These are phyloP conservation scores for Domatiomyces catenatus DNA, from an alignment of 2,329 filamentous ascomycete genomes.

Conservation along the genomic window DNA sequence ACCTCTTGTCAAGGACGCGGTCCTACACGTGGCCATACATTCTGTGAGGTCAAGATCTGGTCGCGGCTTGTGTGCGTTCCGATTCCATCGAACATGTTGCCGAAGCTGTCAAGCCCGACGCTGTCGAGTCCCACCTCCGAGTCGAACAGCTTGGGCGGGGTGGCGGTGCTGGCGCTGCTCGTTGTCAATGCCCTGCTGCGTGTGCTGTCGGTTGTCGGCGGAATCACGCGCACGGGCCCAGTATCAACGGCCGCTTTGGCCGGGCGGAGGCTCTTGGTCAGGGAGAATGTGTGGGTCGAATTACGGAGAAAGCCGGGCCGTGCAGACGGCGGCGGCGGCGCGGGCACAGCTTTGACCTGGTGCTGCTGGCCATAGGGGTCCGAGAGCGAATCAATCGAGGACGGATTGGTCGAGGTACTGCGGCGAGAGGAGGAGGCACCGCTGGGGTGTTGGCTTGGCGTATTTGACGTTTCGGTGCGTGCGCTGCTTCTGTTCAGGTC, in stretches of 20 bases:
- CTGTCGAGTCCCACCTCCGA: constrained; percentile 27
- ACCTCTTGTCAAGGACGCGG: neutral
- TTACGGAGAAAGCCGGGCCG: constrained; percentile 27
- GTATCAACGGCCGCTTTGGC: constrained; percentile 19
- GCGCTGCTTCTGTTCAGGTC: constrained; percentile 29
- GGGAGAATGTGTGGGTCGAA: constrained; percentile 39
- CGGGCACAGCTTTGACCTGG: constrained; percentile 27
- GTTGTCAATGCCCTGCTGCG: constrained; percentile 35
- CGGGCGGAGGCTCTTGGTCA: constrained; percentile 27
- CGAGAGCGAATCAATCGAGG: constrained; percentile 34
- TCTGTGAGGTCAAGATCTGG: neutral
- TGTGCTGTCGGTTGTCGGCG: constrained; percentile 13
- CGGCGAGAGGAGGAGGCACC: constrained; percentile 35
- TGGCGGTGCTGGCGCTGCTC: constrained; percentile 37
- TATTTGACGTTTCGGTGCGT: constrained; percentile 33
- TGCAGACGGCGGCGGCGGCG: constrained; percentile 24
- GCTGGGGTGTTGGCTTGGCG: constrained; percentile 31
- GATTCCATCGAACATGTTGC: constrained; percentile 37
- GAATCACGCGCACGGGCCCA: constrained; percentile 5
- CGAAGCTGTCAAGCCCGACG: constrained; percentile 31
- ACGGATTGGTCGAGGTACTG: constrained; percentile 41
- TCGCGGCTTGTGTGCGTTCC: constrained; percentile 14
- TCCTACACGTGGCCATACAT: neutral
- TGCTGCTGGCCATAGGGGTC: constrained; percentile 26
- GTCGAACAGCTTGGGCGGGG: constrained; percentile 36